Percentiles rank a stretch among this genome's conserved stretches.
phyloP scores from a whole-genome alignment of 495 filamentous ascomycete species.

The Evansstolkia leycettana region DNA sequence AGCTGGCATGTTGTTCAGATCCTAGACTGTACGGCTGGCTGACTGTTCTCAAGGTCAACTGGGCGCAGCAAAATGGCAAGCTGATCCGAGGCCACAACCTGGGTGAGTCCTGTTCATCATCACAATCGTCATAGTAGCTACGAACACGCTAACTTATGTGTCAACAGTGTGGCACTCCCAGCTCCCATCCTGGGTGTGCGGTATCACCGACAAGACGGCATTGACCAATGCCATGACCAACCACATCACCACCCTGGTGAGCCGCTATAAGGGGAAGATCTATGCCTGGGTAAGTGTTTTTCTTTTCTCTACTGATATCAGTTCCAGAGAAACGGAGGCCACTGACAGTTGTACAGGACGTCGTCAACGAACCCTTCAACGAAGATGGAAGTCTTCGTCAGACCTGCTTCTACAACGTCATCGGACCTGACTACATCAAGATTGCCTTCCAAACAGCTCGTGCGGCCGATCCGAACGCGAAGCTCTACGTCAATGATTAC shows the following conservation, averaged over 20 bases:
- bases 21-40: too few species aligned
- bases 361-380: slow-evolving; percentile 59
- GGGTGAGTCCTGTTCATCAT: slow-evolving; percentile 6
- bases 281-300: slow-evolving; percentile 37
- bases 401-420: slow-evolving; percentile 41
- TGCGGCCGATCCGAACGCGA: slow-evolving; percentile 41
- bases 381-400: slow-evolving; percentile 52
- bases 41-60: slow-evolving; percentile 36
- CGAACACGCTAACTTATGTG: slow-evolving; percentile 1
- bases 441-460: slow-evolving; percentile 46
- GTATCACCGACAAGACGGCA: slow-evolving; percentile 30
- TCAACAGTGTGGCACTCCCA: slow-evolving; percentile 38
- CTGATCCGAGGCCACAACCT: slow-evolving; percentile 39
- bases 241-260: slow-evolving; percentile 38
- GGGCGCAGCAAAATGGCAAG: slow-evolving; percentile 31
- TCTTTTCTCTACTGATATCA: not conserved
- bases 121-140: not conserved
- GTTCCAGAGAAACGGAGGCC: not conserved
- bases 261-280: slow-evolving; percentile 30
- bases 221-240: slow-evolving; percentile 30
- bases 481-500: slow-evolving; percentile 56
- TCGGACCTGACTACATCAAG: slow-evolving; percentile 44
- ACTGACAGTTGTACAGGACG: slow-evolving; percentile 36
- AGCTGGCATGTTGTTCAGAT: too few species aligned
- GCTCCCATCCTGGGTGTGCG: slow-evolving; percentile 36